A percentile compares a stretch with the other conserved stretches of the same genome.
Evolutionary conservation across 441 rosid genomes (phyloP).

Genomic region (Gossypium trilobum): DNA sequence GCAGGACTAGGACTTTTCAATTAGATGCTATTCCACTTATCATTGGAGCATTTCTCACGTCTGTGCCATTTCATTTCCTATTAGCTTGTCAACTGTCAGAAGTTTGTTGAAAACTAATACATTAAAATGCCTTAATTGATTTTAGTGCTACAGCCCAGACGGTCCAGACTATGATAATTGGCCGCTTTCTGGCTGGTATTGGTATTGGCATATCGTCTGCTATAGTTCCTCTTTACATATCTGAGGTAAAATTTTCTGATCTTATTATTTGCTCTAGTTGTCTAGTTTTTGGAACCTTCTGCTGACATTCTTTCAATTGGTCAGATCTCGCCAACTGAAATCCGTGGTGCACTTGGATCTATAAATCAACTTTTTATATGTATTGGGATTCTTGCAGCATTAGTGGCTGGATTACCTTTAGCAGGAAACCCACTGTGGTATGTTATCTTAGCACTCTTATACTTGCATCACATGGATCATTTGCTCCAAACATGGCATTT

Average conservation of each 20-base stretch:
- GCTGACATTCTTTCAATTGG: constrained; percentile 17
- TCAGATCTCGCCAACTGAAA: constrained; percentile 95
- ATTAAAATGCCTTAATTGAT: constrained; percentile 11
- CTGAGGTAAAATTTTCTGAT: constrained; percentile 50
- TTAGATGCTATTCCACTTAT: constrained; percentile 88
- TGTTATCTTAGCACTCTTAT: constrained; percentile 8
- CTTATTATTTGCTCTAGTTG: constrained; percentile 6
- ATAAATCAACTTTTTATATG: constrained; percentile 93
- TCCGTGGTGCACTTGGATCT: constrained; percentile 91
- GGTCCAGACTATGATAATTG: constrained; percentile 85
- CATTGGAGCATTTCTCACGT: constrained; percentile 80
- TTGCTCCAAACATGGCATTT: background rate
- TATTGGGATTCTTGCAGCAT: constrained; percentile 82
- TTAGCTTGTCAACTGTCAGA: constrained; percentile 3
- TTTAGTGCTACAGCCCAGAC: constrained; percentile 78
- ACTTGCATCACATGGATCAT: background rate
- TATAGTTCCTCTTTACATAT: constrained; percentile 91
- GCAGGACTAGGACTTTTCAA: constrained; percentile 81
- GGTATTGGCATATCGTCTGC: constrained; percentile 97
- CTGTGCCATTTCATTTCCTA: constrained; percentile 14
- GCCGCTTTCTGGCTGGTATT: constrained; percentile 88
- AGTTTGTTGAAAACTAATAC: constrained; percentile 14
- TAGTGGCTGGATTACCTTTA: constrained; percentile 92
- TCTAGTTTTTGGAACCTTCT: constrained; percentile 5
- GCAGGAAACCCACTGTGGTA: constrained; percentile 88